phyloP scores from a whole-genome alignment of 1,139 yeast genomes.

The Pneumocystis wakefieldiae region DNA sequence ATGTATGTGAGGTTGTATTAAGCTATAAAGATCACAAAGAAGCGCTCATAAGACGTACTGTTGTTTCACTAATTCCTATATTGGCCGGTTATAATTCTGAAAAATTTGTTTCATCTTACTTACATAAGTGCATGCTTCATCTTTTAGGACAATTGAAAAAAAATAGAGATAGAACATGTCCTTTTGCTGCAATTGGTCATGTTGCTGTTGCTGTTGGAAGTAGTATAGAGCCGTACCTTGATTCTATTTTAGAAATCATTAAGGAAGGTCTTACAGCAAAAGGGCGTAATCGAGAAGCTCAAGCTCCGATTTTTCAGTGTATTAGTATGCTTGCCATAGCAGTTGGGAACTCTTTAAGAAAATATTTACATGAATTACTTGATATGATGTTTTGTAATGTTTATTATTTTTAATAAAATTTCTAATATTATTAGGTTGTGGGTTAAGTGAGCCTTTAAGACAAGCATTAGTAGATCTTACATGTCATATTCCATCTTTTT shows the following conservation, averaged over 20 bases:
- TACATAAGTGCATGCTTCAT: conserved; percentile 66
- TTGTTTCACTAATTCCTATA: conserved; percentile 66
- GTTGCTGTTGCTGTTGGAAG: conserved; percentile 74
- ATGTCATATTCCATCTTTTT: conserved; percentile 64
- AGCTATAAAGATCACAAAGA: conserved; percentile 66
- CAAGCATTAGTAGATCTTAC: conserved; percentile 55
- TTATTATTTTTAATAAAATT: background rate
- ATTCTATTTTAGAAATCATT: conserved; percentile 68
- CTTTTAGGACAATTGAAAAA: conserved; percentile 67
- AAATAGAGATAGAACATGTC: conserved; percentile 61
- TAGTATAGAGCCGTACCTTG: conserved; percentile 75
- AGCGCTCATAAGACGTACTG: conserved; percentile 62
- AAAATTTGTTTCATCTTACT: conserved; percentile 62
- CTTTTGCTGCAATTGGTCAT: conserved; percentile 71
- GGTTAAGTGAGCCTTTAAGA: conserved; percentile 66
- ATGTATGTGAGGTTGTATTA: conserved; percentile 62
- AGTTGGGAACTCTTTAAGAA: conserved; percentile 88
- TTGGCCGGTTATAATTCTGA: conserved; percentile 66
- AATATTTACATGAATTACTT: conserved; percentile 70
- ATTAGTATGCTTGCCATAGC: conserved; percentile 75
- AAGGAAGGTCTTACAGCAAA: conserved; percentile 69
- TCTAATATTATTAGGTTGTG: conserved; percentile 39
- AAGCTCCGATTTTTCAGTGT: conserved; percentile 79
- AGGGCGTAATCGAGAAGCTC: conserved; percentile 50
- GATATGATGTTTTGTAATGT: conserved; percentile 39